phyloP scores from a whole-genome alignment of 228 moss, liverwort and hornwort genomes.

The Sphagnum magellanicum region DNA sequence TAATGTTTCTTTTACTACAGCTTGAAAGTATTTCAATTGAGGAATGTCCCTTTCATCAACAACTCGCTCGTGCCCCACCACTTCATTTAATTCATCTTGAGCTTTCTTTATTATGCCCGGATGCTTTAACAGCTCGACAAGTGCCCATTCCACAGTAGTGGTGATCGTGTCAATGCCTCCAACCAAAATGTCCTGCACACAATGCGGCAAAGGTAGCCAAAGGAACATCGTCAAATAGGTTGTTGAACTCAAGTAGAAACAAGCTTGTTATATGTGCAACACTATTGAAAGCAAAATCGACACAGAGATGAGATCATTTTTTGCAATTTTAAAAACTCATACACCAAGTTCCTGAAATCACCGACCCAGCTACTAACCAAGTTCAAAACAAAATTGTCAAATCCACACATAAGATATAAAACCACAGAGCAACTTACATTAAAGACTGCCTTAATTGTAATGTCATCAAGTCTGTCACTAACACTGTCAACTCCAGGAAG shows the following conservation, averaged over 20 bases:
- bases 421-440: not conserved
- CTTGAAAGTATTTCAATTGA: conserved; percentile 5
- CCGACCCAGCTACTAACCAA: no score
- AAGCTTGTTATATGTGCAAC: no score
- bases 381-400: not conserved
- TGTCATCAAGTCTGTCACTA: not conserved
- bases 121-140: not conserved
- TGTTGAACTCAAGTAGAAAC: no score
- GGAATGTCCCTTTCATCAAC: conserved; percentile 5
- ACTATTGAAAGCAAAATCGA: no score
- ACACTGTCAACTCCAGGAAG: conserved; percentile 3
- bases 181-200: not conserved
- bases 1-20: conserved; percentile 2
- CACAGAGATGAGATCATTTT: not conserved
- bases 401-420: not conserved
- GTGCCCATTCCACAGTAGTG: not conserved
- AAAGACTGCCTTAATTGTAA: conserved; percentile 7
- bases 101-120: not conserved
- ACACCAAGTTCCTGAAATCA: no score
- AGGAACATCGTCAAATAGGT: not conserved
- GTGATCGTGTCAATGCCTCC: not conserved
- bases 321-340: no score
- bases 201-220: not conserved
- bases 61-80: not conserved
- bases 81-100: not conserved